These are phyloP conservation scores for Fistulifera pelliculosa DNA, from an alignment of 108 stramenopile species.

Conservation along the genomic window DNA sequence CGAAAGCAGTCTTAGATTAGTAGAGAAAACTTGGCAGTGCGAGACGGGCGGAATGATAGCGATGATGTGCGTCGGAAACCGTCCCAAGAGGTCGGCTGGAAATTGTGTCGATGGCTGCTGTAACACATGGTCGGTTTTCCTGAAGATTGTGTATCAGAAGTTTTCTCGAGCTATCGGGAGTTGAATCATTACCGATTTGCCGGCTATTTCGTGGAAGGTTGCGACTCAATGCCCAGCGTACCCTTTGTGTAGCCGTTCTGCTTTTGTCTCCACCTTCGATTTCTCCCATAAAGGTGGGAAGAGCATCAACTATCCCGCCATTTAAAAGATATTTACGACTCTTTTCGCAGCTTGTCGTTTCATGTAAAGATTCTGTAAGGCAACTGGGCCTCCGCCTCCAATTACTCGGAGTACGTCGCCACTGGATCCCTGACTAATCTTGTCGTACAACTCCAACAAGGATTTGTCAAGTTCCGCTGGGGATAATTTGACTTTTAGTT, in stretches of 20 bases:
- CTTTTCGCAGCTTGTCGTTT: constrained; percentile 33
- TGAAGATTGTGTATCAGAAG: too few relatives aligned
- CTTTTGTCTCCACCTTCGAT: background rate
- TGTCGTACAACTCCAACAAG: constrained; percentile 64
- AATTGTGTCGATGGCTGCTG: too few relatives aligned
- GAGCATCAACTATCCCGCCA: too few relatives aligned
- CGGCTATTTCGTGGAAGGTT: constrained; percentile 2
- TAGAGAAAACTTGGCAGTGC: too few relatives aligned
- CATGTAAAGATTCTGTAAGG: constrained; percentile 60
- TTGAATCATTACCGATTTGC: too few relatives aligned
- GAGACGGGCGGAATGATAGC: too few relatives aligned
- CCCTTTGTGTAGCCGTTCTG: constrained; percentile 2
- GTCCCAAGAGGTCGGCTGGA: too few relatives aligned
- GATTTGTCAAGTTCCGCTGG: constrained; percentile 81
- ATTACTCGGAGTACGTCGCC: constrained; percentile 71
- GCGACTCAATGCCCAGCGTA: constrained; percentile 9
- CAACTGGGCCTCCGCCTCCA: constrained; percentile 68
- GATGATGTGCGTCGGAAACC: too few relatives aligned
- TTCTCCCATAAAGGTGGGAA: too few relatives aligned
- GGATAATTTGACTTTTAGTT: constrained; percentile 65
- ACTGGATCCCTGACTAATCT: constrained; percentile 48
- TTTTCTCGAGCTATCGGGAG: too few relatives aligned
- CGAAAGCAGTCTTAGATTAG: too few relatives aligned
- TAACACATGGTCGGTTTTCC: too few relatives aligned
- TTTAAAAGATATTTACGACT: background rate